Evolutionary conservation across 129 eudicot species (phyloP).

Genomic region (Erigeron canadensis): DNA sequence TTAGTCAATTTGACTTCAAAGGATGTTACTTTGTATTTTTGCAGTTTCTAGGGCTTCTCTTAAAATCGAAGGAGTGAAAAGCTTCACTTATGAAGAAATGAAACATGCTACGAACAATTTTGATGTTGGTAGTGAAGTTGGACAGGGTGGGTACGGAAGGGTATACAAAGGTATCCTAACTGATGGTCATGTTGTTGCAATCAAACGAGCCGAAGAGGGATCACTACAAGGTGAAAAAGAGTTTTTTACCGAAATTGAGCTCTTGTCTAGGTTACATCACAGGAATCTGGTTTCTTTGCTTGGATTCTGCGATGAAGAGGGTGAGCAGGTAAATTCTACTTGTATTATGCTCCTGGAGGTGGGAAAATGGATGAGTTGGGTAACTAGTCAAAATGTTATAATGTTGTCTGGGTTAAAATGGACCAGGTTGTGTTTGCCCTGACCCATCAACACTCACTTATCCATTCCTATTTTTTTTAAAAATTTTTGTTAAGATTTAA

Average conservation of each 20-base stretch:
- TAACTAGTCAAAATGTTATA: no score
- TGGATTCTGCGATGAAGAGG: conserved; percentile 85
- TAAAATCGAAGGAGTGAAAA: conserved; percentile 73
- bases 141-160: conserved; percentile 88
- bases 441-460: no score
- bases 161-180: conserved; percentile 65
- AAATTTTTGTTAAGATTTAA: no score
- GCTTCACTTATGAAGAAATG: conserved; percentile 65
- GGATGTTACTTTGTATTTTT: not conserved
- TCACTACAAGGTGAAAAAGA: conserved; percentile 82
- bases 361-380: not conserved
- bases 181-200: conserved; percentile 74
- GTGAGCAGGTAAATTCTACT: conserved; percentile 60
- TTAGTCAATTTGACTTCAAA: conserved; percentile 11
- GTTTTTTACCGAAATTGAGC: conserved; percentile 79
- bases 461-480: no score
- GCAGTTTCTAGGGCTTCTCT: conserved; percentile 64
- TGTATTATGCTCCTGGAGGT: not conserved
- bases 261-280: conserved; percentile 78
- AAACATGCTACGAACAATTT: conserved; percentile 59
- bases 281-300: conserved; percentile 68
- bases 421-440: not conserved
- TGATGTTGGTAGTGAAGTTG: conserved; percentile 47
- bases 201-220: conserved; percentile 80
- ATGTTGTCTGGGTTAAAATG: not conserved